Evolutionary conservation across 306 rosid species (phyloP).

Genomic region (Trifolium repens): DNA sequence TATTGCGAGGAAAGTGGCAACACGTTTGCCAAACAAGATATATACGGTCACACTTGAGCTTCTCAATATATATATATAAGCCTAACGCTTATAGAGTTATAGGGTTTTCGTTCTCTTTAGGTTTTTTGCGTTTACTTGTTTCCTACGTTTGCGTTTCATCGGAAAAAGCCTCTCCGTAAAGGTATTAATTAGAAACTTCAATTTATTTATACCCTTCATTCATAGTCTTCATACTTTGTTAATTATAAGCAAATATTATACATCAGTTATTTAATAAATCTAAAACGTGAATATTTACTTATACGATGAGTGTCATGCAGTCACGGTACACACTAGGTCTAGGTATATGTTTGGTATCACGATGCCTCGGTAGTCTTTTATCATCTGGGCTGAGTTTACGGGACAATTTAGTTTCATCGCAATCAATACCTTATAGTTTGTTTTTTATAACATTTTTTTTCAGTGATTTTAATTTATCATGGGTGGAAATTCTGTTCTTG

Average conservation of each 20-base stretch:
- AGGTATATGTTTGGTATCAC: too few relatives aligned
- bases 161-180: background rate
- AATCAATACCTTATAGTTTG: background rate
- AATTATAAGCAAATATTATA: too few relatives aligned
- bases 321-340: too few relatives aligned
- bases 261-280: too few relatives aligned
- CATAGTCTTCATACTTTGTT: background rate
- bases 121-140: background rate
- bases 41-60: too few relatives aligned
- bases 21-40: too few relatives aligned
- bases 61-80: too few relatives aligned
- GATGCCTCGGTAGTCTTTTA: too few relatives aligned
- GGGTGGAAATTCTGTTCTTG: slow-evolving; percentile 64
- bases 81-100: background rate
- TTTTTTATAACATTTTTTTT: background rate
- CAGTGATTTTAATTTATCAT: slow-evolving; percentile 43
- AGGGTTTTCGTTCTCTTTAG: background rate
- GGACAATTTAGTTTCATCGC: background rate
- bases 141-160: background rate
- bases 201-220: background rate
- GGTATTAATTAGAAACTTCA: slow-evolving; percentile 10
- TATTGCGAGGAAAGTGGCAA: too few relatives aligned
- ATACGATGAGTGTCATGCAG: too few relatives aligned
- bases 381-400: too few relatives aligned
- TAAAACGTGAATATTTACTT: too few relatives aligned